Conservation (phyloP, 2,329 filamentous ascomycete species). For the Chaetomium olivaceum region DNA sequence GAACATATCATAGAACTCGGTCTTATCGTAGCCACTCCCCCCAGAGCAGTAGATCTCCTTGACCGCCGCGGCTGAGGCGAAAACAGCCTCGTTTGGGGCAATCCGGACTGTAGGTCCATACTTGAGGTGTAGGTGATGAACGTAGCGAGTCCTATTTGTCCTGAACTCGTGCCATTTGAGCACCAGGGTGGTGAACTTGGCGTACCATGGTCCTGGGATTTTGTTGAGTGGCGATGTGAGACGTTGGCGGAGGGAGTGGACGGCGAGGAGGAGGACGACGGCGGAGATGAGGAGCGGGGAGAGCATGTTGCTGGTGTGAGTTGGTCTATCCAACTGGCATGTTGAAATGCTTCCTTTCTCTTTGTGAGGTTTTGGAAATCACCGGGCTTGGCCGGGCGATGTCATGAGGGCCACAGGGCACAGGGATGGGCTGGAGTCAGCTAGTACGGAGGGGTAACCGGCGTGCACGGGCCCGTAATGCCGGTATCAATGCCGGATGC, state of each 20-base stretch:
- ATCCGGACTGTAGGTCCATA: constrained; percentile 61
- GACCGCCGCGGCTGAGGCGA: constrained; percentile 56
- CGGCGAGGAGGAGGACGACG: constrained; percentile 19
- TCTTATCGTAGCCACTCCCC: constrained; percentile 66
- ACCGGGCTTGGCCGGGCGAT: not conserved
- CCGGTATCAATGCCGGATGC: constrained; percentile 11
- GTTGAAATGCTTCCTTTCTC: no score
- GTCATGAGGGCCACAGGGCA: not conserved
- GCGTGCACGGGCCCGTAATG: constrained; percentile 19
- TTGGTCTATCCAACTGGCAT: not conserved
- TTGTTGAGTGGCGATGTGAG: constrained; percentile 41
- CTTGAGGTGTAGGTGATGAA: constrained; percentile 55
- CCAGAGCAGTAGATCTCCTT: constrained; percentile 65
- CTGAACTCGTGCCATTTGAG: constrained; percentile 60
- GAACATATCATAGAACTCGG: constrained; percentile 64
- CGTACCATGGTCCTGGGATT: constrained; percentile 51
- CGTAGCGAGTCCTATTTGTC: constrained; percentile 53
- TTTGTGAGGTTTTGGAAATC: not conserved
- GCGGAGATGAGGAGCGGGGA: constrained; percentile 23
- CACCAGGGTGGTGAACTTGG: constrained; percentile 52
- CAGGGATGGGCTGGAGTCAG: not conserved
- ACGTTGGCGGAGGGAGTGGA: constrained; percentile 19
- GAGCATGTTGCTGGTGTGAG: constrained; percentile 21
- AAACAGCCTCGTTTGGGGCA: constrained; percentile 60
- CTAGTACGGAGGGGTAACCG: constrained; percentile 22